These are phyloP conservation scores for Fusarium irregulare DNA, from an alignment of 2,329 filamentous ascomycete genomes.

Conservation along the genomic window DNA sequence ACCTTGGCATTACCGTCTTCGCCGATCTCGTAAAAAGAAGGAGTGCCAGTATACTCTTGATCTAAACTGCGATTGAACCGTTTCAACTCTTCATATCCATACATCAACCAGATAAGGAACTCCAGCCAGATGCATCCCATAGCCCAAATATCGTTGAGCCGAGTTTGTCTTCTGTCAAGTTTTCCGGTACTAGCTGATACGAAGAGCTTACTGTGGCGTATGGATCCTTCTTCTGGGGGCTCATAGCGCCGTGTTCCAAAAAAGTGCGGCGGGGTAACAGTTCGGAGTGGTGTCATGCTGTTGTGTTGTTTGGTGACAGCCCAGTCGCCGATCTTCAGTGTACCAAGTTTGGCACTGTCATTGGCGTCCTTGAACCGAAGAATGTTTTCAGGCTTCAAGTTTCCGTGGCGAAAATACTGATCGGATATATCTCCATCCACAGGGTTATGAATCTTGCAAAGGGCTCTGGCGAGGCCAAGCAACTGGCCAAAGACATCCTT, in stretches of 20 bases:
- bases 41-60: no score
- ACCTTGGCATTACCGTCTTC: not conserved
- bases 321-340: not conserved
- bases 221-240: not conserved
- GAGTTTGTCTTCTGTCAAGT: not conserved
- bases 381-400: not conserved
- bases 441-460: not conserved
- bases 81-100: not conserved
- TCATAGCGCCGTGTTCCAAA: not conserved
- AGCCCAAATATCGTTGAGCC: not conserved
- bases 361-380: not conserved
- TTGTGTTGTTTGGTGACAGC: not conserved
- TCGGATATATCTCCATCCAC: no score
- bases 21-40: not conserved
- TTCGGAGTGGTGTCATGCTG: not conserved
- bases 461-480: not conserved
- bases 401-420: not conserved
- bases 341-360: not conserved
- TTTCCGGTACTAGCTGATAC: not conserved
- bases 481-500: not conserved
- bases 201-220: rapidly evolving
- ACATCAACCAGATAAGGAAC: not conserved
- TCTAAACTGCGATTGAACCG: not conserved
- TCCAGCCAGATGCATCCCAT: not conserved
- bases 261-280: no score